Conservation (phyloP, 148 eudicot genomes). For the Camellia japonica region DNA sequence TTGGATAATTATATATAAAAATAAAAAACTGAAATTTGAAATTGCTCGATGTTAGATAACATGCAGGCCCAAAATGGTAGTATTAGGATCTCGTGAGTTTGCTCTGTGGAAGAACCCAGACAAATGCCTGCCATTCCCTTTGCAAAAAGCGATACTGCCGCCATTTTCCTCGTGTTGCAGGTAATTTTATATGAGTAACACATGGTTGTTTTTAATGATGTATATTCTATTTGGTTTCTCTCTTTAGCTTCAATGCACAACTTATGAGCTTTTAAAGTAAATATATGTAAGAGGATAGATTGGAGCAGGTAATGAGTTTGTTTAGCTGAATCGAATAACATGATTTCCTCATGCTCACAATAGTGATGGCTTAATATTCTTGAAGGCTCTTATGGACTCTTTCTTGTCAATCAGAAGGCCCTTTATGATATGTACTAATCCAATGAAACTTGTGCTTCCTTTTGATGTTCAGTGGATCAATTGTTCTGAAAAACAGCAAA, state of each 20-base stretch:
- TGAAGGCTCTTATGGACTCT: not conserved
- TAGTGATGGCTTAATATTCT: not conserved
- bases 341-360: not conserved
- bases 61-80: constrained; percentile 93
- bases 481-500: constrained; percentile 6
- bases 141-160: constrained; percentile 60
- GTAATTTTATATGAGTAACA: constrained; percentile 26
- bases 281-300: not conserved
- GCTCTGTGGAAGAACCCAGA: constrained; percentile 83
- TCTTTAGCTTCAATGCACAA: not conserved
- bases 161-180: constrained; percentile 68
- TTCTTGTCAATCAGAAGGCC: not conserved
- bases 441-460: not conserved
- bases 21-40: not conserved
- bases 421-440: not conserved
- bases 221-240: not conserved
- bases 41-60: constrained; percentile 3
- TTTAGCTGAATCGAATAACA: not conserved
- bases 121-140: constrained; percentile 77
- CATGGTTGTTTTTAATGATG: not conserved
- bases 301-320: not conserved
- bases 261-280: not conserved
- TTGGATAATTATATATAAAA: not conserved
- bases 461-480: constrained; percentile 6
- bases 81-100: constrained; percentile 93